These are phyloP conservation scores for Gomphus bonarii DNA, from an alignment of 1,284 basidiomycete species.

Conservation along the genomic window DNA sequence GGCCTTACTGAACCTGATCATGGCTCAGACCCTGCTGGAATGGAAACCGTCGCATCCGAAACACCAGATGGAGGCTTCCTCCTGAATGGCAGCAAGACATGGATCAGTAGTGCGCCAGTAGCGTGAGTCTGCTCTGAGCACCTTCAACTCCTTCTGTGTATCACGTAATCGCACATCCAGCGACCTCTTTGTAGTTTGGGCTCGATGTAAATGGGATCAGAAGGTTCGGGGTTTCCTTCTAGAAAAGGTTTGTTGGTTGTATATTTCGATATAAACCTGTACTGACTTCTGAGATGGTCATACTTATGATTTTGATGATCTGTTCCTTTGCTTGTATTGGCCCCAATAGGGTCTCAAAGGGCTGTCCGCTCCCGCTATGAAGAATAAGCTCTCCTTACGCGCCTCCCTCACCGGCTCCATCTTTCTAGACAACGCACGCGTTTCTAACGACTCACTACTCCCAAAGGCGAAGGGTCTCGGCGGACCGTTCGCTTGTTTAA, in stretches of 20 bases:
- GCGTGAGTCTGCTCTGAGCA: constrained; percentile 40
- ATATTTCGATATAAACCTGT: not conserved
- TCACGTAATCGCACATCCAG: constrained; percentile 26
- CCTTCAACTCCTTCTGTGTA: not conserved
- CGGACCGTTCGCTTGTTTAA: constrained; percentile 85
- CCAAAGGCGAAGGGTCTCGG: constrained; percentile 69
- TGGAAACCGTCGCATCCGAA: constrained; percentile 90
- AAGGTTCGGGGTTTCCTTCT: constrained; percentile 89
- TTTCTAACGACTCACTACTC: constrained; percentile 63
- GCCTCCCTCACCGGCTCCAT: constrained; percentile 89
- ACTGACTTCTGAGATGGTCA: not conserved
- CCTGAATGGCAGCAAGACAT: constrained; percentile 89
- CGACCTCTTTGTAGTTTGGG: constrained; percentile 89
- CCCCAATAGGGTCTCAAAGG: constrained; percentile 65
- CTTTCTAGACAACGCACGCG: constrained; percentile 80
- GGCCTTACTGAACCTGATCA: constrained; percentile 96
- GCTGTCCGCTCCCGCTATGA: constrained; percentile 81
- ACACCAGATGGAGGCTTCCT: constrained; percentile 69
- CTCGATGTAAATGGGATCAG: constrained; percentile 87
- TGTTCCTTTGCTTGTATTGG: not conserved
- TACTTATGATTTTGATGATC: not conserved
- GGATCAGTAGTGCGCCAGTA: constrained; percentile 89
- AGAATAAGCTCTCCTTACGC: constrained; percentile 87
- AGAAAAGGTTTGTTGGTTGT: constrained; percentile 56
- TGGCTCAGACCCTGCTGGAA: constrained; percentile 87